Evolutionary conservation across 2,329 filamentous ascomycete species (phyloP).

Genomic region (Exutisphaerella laricina): DNA sequence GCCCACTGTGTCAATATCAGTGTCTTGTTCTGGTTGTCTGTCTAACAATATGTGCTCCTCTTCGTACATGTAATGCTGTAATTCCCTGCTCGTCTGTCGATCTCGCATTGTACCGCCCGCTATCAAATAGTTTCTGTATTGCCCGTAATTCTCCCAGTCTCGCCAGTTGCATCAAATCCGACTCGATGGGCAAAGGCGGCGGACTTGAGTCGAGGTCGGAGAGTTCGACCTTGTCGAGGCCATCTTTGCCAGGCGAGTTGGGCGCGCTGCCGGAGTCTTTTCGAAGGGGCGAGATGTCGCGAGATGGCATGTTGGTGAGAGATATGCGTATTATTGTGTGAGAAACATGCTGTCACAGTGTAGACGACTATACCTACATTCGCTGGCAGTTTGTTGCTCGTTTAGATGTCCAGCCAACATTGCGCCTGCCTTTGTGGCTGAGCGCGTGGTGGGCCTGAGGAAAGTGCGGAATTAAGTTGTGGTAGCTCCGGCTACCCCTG

Average conservation of each 20-base stretch:
- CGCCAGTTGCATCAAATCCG: constrained; percentile 94
- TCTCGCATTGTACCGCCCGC: constrained; percentile 71
- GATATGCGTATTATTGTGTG: not conserved
- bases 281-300: constrained; percentile 11
- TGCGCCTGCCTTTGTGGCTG: not conserved
- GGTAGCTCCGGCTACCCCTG: too few species aligned
- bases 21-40: constrained; percentile 9
- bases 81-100: constrained; percentile 89
- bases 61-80: constrained; percentile 80
- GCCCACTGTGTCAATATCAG: constrained; percentile 66
- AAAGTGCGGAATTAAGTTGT: too few species aligned
- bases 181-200: constrained; percentile 49
- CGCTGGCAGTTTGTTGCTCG: not conserved
- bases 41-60: constrained; percentile 8
- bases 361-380: not conserved
- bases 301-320: constrained; percentile 1
- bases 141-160: constrained; percentile 76
- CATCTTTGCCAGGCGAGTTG: constrained; percentile 27
- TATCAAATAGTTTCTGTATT: constrained; percentile 86
- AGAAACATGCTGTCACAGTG: not conserved
- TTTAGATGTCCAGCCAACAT: not conserved
- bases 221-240: constrained; percentile 33
- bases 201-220: constrained; percentile 33
- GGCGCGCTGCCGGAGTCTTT: constrained; percentile 21
- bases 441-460: too few species aligned